These are phyloP conservation scores for Nasturtium officinale DNA, from an alignment of 345 rosid genomes.

Conservation along the genomic window DNA sequence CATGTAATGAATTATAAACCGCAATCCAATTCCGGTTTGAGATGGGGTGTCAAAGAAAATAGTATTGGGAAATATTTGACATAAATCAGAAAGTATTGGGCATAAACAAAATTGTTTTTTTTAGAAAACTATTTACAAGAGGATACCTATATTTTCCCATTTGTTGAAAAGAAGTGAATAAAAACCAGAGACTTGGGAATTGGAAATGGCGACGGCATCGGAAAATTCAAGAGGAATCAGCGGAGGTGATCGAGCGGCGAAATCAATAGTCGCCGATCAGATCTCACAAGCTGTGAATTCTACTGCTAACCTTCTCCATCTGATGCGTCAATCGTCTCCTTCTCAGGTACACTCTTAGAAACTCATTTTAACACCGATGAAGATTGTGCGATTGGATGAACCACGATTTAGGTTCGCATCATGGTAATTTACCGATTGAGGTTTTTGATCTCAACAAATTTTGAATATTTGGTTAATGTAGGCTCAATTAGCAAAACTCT, in stretches of 20 bases:
- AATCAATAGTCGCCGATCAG: constrained; percentile 73
- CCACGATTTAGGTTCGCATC: neutral
- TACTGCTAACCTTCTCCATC: constrained; percentile 78
- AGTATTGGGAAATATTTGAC: neutral
- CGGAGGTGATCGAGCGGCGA: constrained; percentile 64
- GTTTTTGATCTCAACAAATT: neutral
- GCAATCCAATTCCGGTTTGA: neutral
- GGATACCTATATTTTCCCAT: neutral
- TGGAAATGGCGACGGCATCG: constrained; percentile 37
- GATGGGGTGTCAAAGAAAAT: neutral
- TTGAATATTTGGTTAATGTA: constrained; percentile 33
- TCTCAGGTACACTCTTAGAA: constrained; percentile 53
- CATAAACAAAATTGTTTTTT: no score
- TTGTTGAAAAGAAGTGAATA: constrained; percentile 22
- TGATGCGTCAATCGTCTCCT: constrained; percentile 84
- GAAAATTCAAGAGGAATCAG: constrained; percentile 38
- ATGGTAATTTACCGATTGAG: neutral
- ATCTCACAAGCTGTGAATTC: constrained; percentile 78
- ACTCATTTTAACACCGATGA: neutral
- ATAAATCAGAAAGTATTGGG: no score
- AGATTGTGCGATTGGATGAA: constrained; percentile 13
- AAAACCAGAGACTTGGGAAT: neutral
- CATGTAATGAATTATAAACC: neutral
- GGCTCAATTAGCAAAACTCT: constrained; percentile 69
- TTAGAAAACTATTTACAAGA: constrained; percentile 28